A percentile compares a stretch with the other conserved stretches of the same genome.
Conservation (phyloP, 2,329 filamentous ascomycete species). For the Aspergillus sp. region DNA sequence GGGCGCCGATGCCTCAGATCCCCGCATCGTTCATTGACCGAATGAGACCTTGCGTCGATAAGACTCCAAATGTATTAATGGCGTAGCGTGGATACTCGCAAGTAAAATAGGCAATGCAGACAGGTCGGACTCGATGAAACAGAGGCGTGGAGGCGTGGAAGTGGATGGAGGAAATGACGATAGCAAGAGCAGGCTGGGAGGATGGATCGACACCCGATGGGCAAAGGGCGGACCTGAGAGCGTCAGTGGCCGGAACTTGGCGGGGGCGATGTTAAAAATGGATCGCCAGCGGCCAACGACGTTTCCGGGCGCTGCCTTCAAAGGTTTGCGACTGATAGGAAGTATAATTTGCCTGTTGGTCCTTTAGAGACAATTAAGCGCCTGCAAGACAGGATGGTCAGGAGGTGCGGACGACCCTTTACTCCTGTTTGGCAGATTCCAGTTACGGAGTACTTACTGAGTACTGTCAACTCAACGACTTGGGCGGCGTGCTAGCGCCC, state of each 20-base stretch:
- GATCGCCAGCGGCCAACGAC: slow-evolving; percentile 17
- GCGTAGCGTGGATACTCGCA: slow-evolving; percentile 4
- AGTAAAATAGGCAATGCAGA: background rate
- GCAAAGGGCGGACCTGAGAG: slow-evolving; percentile 5
- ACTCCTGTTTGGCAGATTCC: background rate
- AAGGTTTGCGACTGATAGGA: background rate
- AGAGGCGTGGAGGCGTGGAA: slow-evolving; percentile 7
- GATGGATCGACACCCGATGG: slow-evolving; percentile 6
- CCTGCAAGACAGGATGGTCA: background rate
- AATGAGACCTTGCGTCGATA: slow-evolving; percentile 14
- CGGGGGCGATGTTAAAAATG: slow-evolving; percentile 17
- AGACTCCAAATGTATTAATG: slow-evolving; percentile 4
- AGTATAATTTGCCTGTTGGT: background rate
- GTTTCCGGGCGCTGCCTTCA: slow-evolving; percentile 29
- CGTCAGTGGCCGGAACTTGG: slow-evolving; percentile 19
- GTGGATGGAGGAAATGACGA: slow-evolving; percentile 12
- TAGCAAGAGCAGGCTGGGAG: slow-evolving; percentile 22
- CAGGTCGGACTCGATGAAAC: slow-evolving; percentile 8
- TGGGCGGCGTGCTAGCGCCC: background rate
- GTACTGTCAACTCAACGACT: slow-evolving; percentile 2
- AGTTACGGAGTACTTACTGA: background rate
- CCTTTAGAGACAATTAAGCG: slow-evolving; percentile 2
- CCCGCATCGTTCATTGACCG: slow-evolving; percentile 46
- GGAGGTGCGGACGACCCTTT: background rate
- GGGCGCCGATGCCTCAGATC: slow-evolving; percentile 44